phyloP scores from a whole-genome alignment of 805 yeast species.

The Kuraishia cidri region DNA sequence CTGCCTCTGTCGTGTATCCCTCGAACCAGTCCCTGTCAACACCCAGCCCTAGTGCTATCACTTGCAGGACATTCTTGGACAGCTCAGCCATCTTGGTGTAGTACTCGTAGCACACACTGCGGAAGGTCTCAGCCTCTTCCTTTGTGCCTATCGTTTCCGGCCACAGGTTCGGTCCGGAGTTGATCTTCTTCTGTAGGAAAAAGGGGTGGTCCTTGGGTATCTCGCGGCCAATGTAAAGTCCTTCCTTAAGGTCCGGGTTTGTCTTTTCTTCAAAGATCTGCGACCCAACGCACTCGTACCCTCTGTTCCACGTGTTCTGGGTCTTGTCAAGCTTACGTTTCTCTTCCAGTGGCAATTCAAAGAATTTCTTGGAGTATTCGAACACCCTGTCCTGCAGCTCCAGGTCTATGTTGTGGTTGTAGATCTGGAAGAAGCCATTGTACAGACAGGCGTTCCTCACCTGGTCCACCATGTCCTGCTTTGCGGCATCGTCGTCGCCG shows the following conservation, averaged over 20 bases:
- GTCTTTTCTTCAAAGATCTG: slow-evolving; percentile 11
- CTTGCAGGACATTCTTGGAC: slow-evolving; percentile 14
- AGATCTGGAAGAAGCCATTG: slow-evolving; percentile 12
- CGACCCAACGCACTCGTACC: slow-evolving; percentile 15
- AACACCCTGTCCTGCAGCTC: slow-evolving; percentile 9
- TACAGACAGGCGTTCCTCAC: slow-evolving; percentile 6
- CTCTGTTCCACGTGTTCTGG: slow-evolving; percentile 13
- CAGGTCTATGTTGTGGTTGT: slow-evolving; percentile 11
- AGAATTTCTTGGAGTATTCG: slow-evolving; percentile 15
- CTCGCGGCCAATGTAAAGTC: slow-evolving; percentile 21
- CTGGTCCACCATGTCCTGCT: slow-evolving; percentile 1
- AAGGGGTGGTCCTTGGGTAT: slow-evolving; percentile 4
- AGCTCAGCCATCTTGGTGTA: slow-evolving; percentile 10
- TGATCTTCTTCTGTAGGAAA: slow-evolving; percentile 8
- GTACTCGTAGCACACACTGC: slow-evolving; percentile 10
- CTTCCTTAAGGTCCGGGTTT: slow-evolving; percentile 22
- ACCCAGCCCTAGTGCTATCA: slow-evolving; percentile 20
- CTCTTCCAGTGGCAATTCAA: slow-evolving; percentile 11
- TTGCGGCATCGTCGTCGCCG: not conserved
- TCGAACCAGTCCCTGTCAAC: slow-evolving; percentile 17
- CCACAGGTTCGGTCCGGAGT: slow-evolving; percentile 14
- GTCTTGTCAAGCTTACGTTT: slow-evolving; percentile 14
- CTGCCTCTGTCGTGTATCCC: slow-evolving; percentile 12
- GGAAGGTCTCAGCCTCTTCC: slow-evolving; percentile 14
- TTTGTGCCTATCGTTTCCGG: slow-evolving; percentile 16